Conservation (phyloP, 345 rosid species). For the Streptanthus diversifolius region DNA sequence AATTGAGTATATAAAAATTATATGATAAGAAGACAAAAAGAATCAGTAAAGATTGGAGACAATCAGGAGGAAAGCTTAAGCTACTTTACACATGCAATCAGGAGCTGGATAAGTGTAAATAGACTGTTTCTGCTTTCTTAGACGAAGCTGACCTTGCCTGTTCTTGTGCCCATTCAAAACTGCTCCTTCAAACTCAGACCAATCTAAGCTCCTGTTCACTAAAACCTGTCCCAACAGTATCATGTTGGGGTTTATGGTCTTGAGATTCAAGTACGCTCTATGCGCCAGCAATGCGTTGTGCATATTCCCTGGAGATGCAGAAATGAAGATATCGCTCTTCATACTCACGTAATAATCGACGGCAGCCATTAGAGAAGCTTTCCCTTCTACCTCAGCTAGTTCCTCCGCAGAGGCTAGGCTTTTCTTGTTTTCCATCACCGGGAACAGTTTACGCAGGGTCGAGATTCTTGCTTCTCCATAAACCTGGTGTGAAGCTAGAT, state of each 20-base stretch:
- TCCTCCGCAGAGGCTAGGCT: constrained; percentile 72
- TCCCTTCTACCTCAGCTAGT: constrained; percentile 58
- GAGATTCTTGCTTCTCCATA: constrained; percentile 92
- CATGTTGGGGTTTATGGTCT: constrained; percentile 95
- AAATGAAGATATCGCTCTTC: constrained; percentile 88
- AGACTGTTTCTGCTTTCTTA: constrained; percentile 75
- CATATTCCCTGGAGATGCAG: constrained; percentile 99
- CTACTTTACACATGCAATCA: constrained; percentile 75
- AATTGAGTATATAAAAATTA: not conserved
- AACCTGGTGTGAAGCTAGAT: constrained; percentile 94
- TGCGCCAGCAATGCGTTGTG: constrained; percentile 92
- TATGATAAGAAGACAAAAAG: not conserved
- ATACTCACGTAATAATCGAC: constrained; percentile 91
- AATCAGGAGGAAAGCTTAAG: constrained; percentile 3
- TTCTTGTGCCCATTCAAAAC: constrained; percentile 68
- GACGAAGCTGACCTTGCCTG: constrained; percentile 72
- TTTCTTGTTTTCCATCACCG: constrained; percentile 82
- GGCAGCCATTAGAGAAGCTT: constrained; percentile 84
- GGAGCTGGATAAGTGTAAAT: constrained; percentile 94
- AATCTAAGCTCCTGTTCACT: constrained; percentile 70
- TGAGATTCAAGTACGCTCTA: constrained; percentile 67
- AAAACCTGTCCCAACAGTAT: constrained; percentile 67
- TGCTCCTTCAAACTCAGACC: constrained; percentile 72
- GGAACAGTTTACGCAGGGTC: constrained; percentile 63
- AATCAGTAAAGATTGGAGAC: not conserved